Base-by-base conservation (phyloP, 805 yeast genomes). In the Lachancea lanzarotensis region DNA sequence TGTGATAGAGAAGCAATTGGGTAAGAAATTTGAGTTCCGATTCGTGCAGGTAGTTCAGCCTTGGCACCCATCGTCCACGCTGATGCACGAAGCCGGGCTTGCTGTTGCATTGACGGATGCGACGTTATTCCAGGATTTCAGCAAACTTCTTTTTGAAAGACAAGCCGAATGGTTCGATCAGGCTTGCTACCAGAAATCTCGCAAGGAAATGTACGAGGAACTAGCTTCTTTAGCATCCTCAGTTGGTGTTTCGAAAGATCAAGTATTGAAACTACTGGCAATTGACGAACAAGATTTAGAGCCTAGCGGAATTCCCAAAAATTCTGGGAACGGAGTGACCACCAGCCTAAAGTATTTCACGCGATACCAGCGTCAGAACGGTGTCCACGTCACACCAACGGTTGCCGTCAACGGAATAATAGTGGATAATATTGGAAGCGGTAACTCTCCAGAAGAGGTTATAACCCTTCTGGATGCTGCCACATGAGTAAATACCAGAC, bases 331-430 rank as follows among this genome's bases (percentile, higher is more conserved):
- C 17, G 25, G 16, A n/a, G 40, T 42, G 8, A 12, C 26, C 9
- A 15, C 26, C 11, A 38, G 35, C 31, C 20, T 42, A 9, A 42
- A 42, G 45, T 36, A 42, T 20, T 42, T 42, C 18, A 30, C 36
- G 3, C 40, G 40, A n/a, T 36, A 27, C 31, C 45, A 42, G 17
- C 35, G 45, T n/a, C 45, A 42, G 25, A 42, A 42, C 36, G 45
- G 45, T 8, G 45, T 35, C 22, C 45, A 42, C 40, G 30, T 42
- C 7, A 42, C 45, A 7, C 45, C 45, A 2, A 26, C 45, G 11
- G 40, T 42, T 16, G 45, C 45, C 5, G 40, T 42, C 8, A 42
- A 42, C 20, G 45, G 45, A 11, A 31, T 42, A 8, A 33, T 42
- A n/a, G 25, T 22, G 19, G 35, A 29, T 25, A 27, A 20, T 33